Percentiles rank a stretch among this genome's conserved stretches.
phyloP scores from a whole-genome alignment of 805 yeast species.

The Brettanomyces anomalus region DNA sequence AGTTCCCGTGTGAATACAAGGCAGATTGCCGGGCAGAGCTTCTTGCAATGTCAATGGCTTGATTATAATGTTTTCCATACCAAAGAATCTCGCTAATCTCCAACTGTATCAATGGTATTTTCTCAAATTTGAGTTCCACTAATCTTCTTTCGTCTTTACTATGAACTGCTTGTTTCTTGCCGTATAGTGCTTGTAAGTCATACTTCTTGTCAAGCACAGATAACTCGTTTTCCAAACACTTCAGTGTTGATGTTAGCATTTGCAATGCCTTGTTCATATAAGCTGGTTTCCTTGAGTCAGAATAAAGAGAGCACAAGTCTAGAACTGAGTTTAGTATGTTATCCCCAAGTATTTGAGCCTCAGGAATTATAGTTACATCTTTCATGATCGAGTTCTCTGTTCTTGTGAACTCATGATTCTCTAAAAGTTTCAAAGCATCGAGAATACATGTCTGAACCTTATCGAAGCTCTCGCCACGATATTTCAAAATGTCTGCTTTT shows the following conservation, averaged over 20 bases:
- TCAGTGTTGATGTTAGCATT: constrained; percentile 26
- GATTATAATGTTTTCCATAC: constrained; percentile 22
- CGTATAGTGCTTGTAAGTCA: constrained; percentile 11
- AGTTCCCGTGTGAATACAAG: constrained; percentile 22
- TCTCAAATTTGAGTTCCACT: constrained; percentile 19
- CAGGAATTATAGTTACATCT: constrained; percentile 17
- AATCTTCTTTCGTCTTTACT: constrained; percentile 14
- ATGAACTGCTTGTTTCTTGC: constrained; percentile 6
- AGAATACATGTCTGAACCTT: constrained; percentile 22
- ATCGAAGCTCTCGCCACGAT: constrained; percentile 10
- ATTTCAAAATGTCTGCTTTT: constrained; percentile 25
- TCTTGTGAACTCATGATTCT: constrained; percentile 15
- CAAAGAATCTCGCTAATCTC: constrained; percentile 36
- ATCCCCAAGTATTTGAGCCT: constrained; percentile 13
- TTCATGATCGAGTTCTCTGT: constrained; percentile 1
- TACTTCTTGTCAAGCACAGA: constrained; percentile 9
- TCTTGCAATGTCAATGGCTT: constrained; percentile 33
- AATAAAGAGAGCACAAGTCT: constrained; percentile 22
- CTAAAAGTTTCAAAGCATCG: constrained; percentile 21
- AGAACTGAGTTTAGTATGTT: constrained; percentile 20
- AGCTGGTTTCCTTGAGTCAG: constrained; percentile 14
- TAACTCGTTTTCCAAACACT: constrained; percentile 23
- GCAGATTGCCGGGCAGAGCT: constrained; percentile 28
- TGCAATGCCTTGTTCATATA: constrained; percentile 23
- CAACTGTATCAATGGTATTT: constrained; percentile 30